Percentiles rank a stretch among this genome's conserved stretches.
These are phyloP conservation scores for Rhynchosporium secalis DNA, from an alignment of 2,329 filamentous ascomycete genomes.

Conservation along the genomic window DNA sequence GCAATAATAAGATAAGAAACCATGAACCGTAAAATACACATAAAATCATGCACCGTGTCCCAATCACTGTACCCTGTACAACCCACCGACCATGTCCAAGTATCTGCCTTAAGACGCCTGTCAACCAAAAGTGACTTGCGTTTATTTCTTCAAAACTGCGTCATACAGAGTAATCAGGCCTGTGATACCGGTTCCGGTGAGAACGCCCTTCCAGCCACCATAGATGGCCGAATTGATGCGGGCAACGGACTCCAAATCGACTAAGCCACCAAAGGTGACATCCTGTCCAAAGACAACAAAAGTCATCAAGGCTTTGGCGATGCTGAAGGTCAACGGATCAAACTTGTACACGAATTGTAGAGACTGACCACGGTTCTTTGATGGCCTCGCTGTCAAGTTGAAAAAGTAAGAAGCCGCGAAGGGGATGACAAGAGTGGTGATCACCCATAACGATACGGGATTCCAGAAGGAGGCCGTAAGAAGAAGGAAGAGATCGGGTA, in stretches of 20 bases:
- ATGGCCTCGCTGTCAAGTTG: slow-evolving; percentile 69
- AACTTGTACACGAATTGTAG: slow-evolving; percentile 58
- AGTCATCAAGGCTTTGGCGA: slow-evolving; percentile 78
- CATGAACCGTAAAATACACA: slow-evolving; percentile 10
- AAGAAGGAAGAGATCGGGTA: slow-evolving; percentile 81
- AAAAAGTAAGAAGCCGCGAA: slow-evolving; percentile 80
- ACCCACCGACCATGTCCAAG: slow-evolving; percentile 5
- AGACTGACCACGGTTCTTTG: slow-evolving; percentile 41
- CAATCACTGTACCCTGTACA: slow-evolving; percentile 20
- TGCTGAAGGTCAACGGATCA: slow-evolving; percentile 88
- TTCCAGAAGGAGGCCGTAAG: slow-evolving; percentile 81
- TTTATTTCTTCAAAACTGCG: slow-evolving; percentile 68
- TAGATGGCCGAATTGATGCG: slow-evolving; percentile 67
- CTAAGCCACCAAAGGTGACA: slow-evolving; percentile 60
- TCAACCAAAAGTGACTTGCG: background rate
- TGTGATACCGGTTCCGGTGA: slow-evolving; percentile 69
- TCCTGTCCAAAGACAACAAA: slow-evolving; percentile 78
- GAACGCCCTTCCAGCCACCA: slow-evolving; percentile 68
- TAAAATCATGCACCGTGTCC: slow-evolving; percentile 11
- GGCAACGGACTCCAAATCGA: slow-evolving; percentile 59
- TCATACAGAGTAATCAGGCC: slow-evolving; percentile 73
- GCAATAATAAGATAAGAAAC: slow-evolving; percentile 20
- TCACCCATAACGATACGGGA: slow-evolving; percentile 72
- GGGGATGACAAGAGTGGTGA: slow-evolving; percentile 72
- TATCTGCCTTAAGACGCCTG: background rate